phyloP scores from a whole-genome alignment of 495 filamentous ascomycete species.

The Hypoxylon lenormandii region DNA sequence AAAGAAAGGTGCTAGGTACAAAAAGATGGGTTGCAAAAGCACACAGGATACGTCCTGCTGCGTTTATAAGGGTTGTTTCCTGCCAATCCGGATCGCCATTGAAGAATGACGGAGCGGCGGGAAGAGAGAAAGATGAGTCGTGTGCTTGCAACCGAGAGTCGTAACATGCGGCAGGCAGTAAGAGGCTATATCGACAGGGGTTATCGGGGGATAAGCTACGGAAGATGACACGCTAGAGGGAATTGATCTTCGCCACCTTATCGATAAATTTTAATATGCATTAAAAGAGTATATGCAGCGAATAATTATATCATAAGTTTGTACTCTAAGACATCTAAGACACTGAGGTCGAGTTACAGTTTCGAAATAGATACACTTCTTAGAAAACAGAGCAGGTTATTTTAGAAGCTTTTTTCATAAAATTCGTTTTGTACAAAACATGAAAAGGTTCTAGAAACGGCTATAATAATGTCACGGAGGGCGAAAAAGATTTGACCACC shows the following conservation, averaged over 20 bases:
- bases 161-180: conserved; percentile 10
- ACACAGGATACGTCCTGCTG: conserved; percentile 29
- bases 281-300: not conserved
- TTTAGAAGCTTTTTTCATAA: conserved; percentile 35
- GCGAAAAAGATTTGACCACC: conserved; percentile 41
- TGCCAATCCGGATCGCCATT: conserved; percentile 33
- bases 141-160: conserved; percentile 38
- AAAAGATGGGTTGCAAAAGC: conserved; percentile 1
- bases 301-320: not conserved
- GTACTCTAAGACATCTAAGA: not conserved
- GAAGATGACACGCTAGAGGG: conserved; percentile 43
- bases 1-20: not conserved
- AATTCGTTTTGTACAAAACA: conserved; percentile 52
- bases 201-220: conserved; percentile 4
- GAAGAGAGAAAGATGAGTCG: conserved; percentile 31
- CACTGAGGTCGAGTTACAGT: not conserved
- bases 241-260: conserved; percentile 20
- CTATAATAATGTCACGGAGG: conserved; percentile 42
- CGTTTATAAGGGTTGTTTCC: conserved; percentile 26
- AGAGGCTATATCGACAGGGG: conserved; percentile 10
- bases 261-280: conserved; percentile 27
- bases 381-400: not conserved
- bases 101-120: conserved; percentile 18
- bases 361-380: not conserved
- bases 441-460: conserved; percentile 41